Evolutionary conservation across 2,329 filamentous ascomycete genomes (phyloP), one percentile per base, ranked within the genome.

Genomic region (Sclerotinia borealis): DNA sequence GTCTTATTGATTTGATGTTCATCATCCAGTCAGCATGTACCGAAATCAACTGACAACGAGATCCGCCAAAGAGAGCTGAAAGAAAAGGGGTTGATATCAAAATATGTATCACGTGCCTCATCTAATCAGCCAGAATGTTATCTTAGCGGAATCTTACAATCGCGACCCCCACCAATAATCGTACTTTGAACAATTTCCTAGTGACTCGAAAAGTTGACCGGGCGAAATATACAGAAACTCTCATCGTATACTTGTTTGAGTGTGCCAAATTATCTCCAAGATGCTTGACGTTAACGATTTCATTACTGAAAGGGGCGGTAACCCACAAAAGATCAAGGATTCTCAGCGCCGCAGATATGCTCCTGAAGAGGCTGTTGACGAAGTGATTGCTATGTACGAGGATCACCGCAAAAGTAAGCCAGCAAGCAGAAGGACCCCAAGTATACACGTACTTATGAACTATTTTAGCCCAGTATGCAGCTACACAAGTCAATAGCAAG

Each of bases 251-350:
- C 34, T 11, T 49, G 15, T 36, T 56, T 50, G 22, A 59, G 34
- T 58, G 27, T 41, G 34, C 27, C 39, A 55, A 17, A 48, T 36
- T 65, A 61, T 52, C 10, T 50, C 63, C 71, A 77, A 71, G 61
- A 92, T 92, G 89, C 82, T 92, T 70, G 90, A 93, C 79, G 82
- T 92, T 63, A 82, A 84, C 70, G 90, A 93, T 75, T 92, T 93
- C 75, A 88, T 93, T 73, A 78, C 84, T 75, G 92, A 97, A 77
- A 90, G 92, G 72, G 95, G 93, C 69, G 95, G 95, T 71, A 86
- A 98, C 79, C 91, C 92, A 19, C 89, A 96, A 75, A 88, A 87
- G 79, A 95, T 99, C 77, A 90, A 90, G 76, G 92, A 97, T 77
- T 95, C 90, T 68, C 95, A 99, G 79, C 85, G 89, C 71, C 87